Evolutionary conservation across 306 rosid species (phyloP), one percentile per base, ranked within the genome.

Genomic region (Cyamopsis tetragonoloba): DNA sequence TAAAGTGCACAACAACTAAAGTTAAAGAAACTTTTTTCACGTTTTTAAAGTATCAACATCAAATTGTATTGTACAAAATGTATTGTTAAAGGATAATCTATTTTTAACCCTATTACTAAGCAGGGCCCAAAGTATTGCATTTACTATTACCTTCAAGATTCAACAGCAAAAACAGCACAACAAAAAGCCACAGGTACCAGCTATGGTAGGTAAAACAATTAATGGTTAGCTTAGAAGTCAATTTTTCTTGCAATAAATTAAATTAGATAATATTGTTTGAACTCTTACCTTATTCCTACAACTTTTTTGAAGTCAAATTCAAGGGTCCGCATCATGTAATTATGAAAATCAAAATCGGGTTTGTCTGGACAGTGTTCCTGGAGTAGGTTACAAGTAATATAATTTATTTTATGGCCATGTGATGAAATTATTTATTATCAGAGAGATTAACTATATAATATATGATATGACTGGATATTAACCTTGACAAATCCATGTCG

Each of bases 111-210:
- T n/a, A n/a, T n/a, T n/a, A n/a, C n/a, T n/a, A 26, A 46, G 62
- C n/a, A 62, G 71, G 76, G 57, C 32, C 26, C 6, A 43, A 65
- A 68, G 14, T 60, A 13, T 59, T 89, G 82, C 98, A 96, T 50
- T 82, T 77, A 68, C 12, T 60, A 13, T 59, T 89, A 84, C 98
- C 98, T 50, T 82, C 78, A 73, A 93, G 26, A 76, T 93, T 80
- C 61, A 89, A 65, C 70, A 93, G 85, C 84, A 89, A 73, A 73
- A 89, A 93, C 56, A 86, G 75, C 82, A 89, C 98, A 68, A 93
- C 97, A 77, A 93, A 93, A 47, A 88, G 84, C 98, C 96, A 89
- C 32, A 93, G 87, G 81, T 86, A 86, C 98, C 96, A 89, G 63
- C 98, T 93, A 59, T 53, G 4, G 3, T 48, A 22, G 18, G 66